Percentiles rank a stretch among this genome's conserved stretches.
phyloP scores from a whole-genome alignment of 108 stramenopile species.

The Skeletonema potamos region DNA sequence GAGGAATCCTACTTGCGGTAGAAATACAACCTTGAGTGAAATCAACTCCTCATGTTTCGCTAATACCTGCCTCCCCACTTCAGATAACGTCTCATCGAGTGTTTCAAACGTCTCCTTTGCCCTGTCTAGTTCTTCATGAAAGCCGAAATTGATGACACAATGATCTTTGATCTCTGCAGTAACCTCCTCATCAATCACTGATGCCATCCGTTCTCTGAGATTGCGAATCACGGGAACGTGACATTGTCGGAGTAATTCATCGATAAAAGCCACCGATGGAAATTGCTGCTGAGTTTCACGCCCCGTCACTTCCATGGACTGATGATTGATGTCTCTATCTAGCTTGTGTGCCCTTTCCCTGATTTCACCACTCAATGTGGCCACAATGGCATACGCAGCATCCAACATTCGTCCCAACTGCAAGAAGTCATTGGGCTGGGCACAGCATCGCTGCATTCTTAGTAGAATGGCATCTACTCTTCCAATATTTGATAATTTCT shows the following conservation, averaged over 20 bases:
- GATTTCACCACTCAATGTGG: conserved; percentile 56
- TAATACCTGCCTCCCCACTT: conserved; percentile 56
- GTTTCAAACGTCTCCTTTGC: conserved; percentile 78
- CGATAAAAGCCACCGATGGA: conserved; percentile 46
- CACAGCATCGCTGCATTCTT: conserved; percentile 83
- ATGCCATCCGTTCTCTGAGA: conserved; percentile 60
- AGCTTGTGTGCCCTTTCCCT: conserved; percentile 20
- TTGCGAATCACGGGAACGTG: conserved; percentile 48
- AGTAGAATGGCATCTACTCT: conserved; percentile 79
- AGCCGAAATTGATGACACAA: conserved; percentile 72
- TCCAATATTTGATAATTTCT: conserved; percentile 58
- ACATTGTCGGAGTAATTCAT: conserved; percentile 47
- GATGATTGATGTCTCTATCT: conserved; percentile 12
- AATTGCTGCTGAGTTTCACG: conserved; percentile 5
- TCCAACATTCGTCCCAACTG: conserved; percentile 55
- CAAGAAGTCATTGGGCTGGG: conserved; percentile 69
- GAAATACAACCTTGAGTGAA: conserved; percentile 80
- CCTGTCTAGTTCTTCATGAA: conserved; percentile 80
- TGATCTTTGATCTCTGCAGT: conserved; percentile 57
- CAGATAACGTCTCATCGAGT: conserved; percentile 46
- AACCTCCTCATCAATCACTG: conserved; percentile 70
- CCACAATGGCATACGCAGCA: conserved; percentile 61
- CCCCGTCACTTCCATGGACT: background rate
- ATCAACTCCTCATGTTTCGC: conserved; percentile 58
- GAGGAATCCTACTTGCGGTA: conserved; percentile 93